Evolutionary conservation across 306 rosid genomes (phyloP).

Genomic region (Prunus mira): DNA sequence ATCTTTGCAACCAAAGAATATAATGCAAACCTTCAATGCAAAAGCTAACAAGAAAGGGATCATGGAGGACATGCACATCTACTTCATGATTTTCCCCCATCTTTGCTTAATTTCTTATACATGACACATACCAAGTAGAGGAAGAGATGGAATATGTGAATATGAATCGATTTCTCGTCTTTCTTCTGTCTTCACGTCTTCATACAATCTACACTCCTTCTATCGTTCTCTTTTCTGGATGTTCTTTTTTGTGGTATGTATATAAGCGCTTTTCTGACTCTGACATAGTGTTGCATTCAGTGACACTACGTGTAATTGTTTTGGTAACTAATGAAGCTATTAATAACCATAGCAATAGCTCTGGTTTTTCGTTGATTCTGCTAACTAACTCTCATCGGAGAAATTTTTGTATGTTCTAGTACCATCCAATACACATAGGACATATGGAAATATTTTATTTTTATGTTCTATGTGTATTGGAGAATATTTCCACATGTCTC

Average conservation of each 20-base stretch:
- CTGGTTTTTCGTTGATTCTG: neutral
- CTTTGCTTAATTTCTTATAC: neutral
- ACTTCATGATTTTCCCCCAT: neutral
- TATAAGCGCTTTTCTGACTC: neutral
- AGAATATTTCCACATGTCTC: too few species aligned
- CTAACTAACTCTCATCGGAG: neutral
- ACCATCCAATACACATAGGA: too few species aligned
- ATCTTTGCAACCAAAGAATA: neutral
- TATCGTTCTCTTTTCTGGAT: neutral
- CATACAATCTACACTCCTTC: neutral
- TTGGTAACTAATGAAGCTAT: neutral
- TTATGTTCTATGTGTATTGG: too few species aligned
- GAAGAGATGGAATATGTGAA: conserved; percentile 1
- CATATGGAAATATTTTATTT: too few species aligned
- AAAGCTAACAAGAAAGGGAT: neutral
- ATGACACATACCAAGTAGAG: neutral
- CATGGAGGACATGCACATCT: neutral
- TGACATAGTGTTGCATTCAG: neutral
- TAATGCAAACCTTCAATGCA: neutral
- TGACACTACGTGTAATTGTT: neutral
- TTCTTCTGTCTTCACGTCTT: neutral
- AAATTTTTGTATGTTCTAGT: too few species aligned
- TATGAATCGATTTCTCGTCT: neutral
- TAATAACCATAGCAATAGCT: neutral
- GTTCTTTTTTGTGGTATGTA: neutral